Evolutionary conservation across 208 protist genomes (phyloP), one percentile per base, ranked within the genome.

Genomic region (Wallacemonas sp.): DNA sequence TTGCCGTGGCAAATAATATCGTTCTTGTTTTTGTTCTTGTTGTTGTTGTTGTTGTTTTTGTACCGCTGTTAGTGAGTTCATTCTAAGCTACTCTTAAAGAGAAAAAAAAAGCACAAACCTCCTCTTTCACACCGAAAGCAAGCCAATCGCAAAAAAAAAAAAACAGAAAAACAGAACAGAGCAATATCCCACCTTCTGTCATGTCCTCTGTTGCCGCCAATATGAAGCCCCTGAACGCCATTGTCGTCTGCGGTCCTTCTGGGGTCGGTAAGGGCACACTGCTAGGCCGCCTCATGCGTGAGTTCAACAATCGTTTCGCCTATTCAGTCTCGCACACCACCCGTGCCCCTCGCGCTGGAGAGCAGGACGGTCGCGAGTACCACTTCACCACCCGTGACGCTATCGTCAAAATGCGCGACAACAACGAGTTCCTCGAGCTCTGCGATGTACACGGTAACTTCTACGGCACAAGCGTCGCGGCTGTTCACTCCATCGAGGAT

Each of bases 281-380:
- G 28, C 70, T 98, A 58, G 66, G 80, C 34, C 76, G 80, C 14
- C 84, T 98, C 26, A 79, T 96, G 55, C 65, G 34, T 30, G 80
- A 91, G 36, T 94, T 80, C 58, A 70, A 81, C 8, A 70, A 77
- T 27, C 68, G 47, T 38, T 96, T 98, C 62, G 93, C 85, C 55
- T 97, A 97, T 68, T 96, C 84, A 39, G 86, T 98, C 45, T 97
- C 91, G 22, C 91, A 97, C 84, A 98, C 96, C 21, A 98, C 93
- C 15, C 85, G 96, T 8, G 60, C 75, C 12, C 93, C 94, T 15
- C 84, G 94, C 26, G 39, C 69, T 9, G 91, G 92, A 22, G 96
- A 98, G 66, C 41, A 67, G 38, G 66, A 98, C 75, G 96, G 96
- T 30, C 71, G 83, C 6, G 80, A 98, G 70, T 98, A 98, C 77